phyloP scores from a whole-genome alignment of 2,329 filamentous ascomycete genomes.

The Fusarium sp. region DNA sequence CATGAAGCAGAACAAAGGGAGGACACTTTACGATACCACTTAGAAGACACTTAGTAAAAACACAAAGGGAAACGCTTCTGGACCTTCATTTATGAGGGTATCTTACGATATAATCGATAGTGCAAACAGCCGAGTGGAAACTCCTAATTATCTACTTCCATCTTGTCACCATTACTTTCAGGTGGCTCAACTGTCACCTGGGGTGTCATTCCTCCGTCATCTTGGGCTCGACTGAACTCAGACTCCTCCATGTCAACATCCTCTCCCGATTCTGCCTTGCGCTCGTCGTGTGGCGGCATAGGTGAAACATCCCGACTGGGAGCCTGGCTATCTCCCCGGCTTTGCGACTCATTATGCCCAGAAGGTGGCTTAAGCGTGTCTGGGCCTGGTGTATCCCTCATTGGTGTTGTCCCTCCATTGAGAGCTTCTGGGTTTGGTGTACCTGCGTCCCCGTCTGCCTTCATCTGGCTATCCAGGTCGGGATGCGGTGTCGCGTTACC shows the following conservation, averaged over 20 bases:
- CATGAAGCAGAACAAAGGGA: not conserved
- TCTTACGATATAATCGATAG: slow-evolving; percentile 27
- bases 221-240: slow-evolving; percentile 49
- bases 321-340: slow-evolving; percentile 41
- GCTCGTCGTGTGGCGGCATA: slow-evolving; percentile 41
- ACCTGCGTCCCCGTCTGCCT: slow-evolving; percentile 42
- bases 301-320: slow-evolving; percentile 44
- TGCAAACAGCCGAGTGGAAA: not conserved
- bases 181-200: slow-evolving; percentile 61
- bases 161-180: slow-evolving; percentile 62
- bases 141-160: slow-evolving; percentile 67
- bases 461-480: slow-evolving; percentile 51
- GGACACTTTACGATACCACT: slow-evolving; percentile 32
- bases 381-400: slow-evolving; percentile 42
- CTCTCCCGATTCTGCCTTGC: slow-evolving; percentile 56
- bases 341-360: slow-evolving; percentile 28
- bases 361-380: slow-evolving; percentile 40
- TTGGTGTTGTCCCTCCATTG: slow-evolving; percentile 47
- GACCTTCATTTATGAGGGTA: slow-evolving; percentile 39
- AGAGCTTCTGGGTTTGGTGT: slow-evolving; percentile 41
- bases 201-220: slow-evolving; percentile 55
- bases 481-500: slow-evolving; percentile 61
- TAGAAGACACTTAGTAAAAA: slow-evolving; percentile 3
- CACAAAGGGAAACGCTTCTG: slow-evolving; percentile 3
- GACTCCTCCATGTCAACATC: slow-evolving; percentile 68